Conservation (phyloP, 495 filamentous ascomycete species). For the Neurospora terricola region DNA sequence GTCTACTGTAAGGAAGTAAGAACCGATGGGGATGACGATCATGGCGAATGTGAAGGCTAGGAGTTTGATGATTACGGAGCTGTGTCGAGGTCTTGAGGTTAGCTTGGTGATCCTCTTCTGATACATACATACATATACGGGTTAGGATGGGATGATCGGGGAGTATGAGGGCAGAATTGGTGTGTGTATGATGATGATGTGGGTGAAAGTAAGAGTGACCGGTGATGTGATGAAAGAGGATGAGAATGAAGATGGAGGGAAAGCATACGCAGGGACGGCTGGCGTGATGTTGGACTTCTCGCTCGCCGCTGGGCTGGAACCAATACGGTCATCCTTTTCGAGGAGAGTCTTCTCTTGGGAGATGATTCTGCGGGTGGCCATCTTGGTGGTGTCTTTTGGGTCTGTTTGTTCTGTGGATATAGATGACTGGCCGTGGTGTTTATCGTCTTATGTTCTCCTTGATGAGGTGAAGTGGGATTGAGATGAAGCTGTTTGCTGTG, state of each 20-base stretch:
- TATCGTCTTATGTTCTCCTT: neutral
- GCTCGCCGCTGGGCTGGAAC: conserved; percentile 21
- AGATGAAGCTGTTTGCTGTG: neutral
- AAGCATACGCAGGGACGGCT: conserved; percentile 62
- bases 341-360: conserved; percentile 43
- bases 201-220: neutral
- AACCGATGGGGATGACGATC: conserved; percentile 72
- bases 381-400: conserved; percentile 18
- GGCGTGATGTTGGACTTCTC: conserved; percentile 46
- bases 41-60: conserved; percentile 85
- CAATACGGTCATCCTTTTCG: conserved; percentile 41
- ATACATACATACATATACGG: neutral
- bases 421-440: neutral
- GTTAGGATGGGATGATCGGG: neutral
- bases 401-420: neutral
- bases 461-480: neutral
- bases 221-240: neutral
- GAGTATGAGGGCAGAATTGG: neutral
- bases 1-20: conserved; percentile 75
- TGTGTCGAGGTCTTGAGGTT: conserved; percentile 21
- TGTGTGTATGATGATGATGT: neutral
- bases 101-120: neutral
- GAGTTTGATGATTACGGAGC: conserved; percentile 81
- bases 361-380: conserved; percentile 50
- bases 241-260: neutral